Evolutionary conservation across 2,329 filamentous ascomycete genomes (phyloP), one percentile per base, ranked within the genome.

Genomic region (Talaromyces sp.): DNA sequence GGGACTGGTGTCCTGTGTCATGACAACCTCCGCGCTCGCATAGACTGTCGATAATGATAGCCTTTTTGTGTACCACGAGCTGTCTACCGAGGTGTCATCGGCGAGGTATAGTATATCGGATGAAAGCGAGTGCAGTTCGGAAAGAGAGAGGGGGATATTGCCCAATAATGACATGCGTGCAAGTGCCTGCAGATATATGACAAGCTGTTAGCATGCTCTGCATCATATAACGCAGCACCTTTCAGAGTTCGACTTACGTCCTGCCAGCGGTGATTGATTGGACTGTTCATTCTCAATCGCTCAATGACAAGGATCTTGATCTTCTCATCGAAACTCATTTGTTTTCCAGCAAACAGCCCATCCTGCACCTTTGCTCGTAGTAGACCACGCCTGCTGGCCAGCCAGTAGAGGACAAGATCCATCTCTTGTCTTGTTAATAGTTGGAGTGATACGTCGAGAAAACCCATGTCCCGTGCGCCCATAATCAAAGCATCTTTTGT

Each of bases 31-130:
- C 62, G 88, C 84, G 37, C 88, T 86, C 58, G 91, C 91, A 72
- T 90, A 91, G n/a, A 90, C 82, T 1, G 83, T 82, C 0, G 85
- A 82, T 25, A 91, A 74, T 0, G 81, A 83, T 8, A 86, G 82
- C 3, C 88, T 82, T 73, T 88, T 89, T 1, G 87, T 87, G 69
- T 99, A 99, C 95, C 95, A 99, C 4, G 87, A 88, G 3, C 86
- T 84, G 75, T 98, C 93, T 64, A 97, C 90, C 23, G 88, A 84
- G 23, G 79, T 82, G 75, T 98, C 95, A 58, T 92, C 91, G 0
- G 93, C 86, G 3, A 96, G 85, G 71, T 90, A 92, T 83, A 90
- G 91, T 58, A 99, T 96, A 75, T 99, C 95, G 74, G 97, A 93
- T n/a, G 89, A 85, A 4, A 99, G 85, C 57, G 84, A 81, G 46